phyloP scores from a whole-genome alignment of 331 rosid species.

The Stylosanthes scabra region DNA sequence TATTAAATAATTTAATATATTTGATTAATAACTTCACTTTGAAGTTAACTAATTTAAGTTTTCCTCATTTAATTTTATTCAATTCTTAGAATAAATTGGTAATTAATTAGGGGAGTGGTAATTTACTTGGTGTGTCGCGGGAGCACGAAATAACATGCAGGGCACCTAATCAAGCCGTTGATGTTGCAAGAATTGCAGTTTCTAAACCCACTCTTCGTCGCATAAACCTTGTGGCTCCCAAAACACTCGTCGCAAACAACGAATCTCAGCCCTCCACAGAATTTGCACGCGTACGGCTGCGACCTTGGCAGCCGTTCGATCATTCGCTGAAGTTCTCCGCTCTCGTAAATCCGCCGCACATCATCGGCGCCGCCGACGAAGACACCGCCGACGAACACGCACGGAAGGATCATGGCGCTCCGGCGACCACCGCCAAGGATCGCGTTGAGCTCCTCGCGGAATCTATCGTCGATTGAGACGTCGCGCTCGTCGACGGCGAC shows the following conservation, averaged over 20 bases:
- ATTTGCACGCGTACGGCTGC: slow-evolving; percentile 46
- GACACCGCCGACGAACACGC: slow-evolving; percentile 69
- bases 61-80: too few relatives aligned
- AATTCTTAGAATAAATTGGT: too few relatives aligned
- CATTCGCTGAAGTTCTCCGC: slow-evolving; percentile 63
- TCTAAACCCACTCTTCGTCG: slow-evolving; percentile 56
- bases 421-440: slow-evolving; percentile 52
- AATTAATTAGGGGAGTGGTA: not conserved
- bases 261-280: slow-evolving; percentile 78
- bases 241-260: slow-evolving; percentile 67
- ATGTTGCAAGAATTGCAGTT: slow-evolving; percentile 61
- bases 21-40: too few relatives aligned
- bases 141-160: slow-evolving; percentile 55
- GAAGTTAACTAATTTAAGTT: too few relatives aligned
- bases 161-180: slow-evolving; percentile 76
- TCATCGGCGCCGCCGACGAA: slow-evolving; percentile 78
- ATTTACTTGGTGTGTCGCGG: slow-evolving; percentile 46
- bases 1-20: too few relatives aligned
- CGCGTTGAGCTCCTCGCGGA: slow-evolving; percentile 60
- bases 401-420: slow-evolving; percentile 52
- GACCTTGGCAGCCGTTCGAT: slow-evolving; percentile 63
- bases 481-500: slow-evolving; percentile 84
- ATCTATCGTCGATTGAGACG: slow-evolving; percentile 68
- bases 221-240: slow-evolving; percentile 81
- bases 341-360: slow-evolving; percentile 56